phyloP scores from a whole-genome alignment of 23 red algal species.

The Gracilaria vermiculophylla region DNA sequence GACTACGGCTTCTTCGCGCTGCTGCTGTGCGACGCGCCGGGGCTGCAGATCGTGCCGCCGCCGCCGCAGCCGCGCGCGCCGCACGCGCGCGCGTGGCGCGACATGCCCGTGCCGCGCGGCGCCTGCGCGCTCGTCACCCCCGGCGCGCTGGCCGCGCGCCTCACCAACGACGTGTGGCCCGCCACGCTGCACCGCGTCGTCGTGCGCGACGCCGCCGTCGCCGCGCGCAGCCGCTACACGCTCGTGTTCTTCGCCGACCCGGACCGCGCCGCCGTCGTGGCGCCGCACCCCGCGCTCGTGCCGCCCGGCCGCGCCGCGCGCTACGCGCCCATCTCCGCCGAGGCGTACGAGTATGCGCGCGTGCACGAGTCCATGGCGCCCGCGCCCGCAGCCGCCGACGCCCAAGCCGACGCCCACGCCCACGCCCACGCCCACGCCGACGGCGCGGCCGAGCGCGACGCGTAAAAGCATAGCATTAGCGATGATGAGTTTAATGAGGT shows the following conservation, averaged over 20 bases:
- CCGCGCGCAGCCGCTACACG: constrained; percentile 2
- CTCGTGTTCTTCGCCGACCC: constrained; percentile 36
- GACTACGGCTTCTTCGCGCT: constrained; percentile 51
- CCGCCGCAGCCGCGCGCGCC: neutral
- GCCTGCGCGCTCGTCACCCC: neutral
- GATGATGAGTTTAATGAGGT: no score
- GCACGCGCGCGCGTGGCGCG: no score
- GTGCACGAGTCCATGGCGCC: neutral
- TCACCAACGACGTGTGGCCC: constrained; percentile 36
- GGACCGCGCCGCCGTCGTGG: neutral
- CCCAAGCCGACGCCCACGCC: neutral
- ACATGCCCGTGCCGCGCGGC: no score
- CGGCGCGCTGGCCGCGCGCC: constrained; percentile 39
- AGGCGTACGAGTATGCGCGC: constrained; percentile 7
- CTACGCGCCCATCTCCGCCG: constrained; percentile 29
- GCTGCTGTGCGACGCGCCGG: constrained; percentile 12
- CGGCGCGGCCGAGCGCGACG: no score
- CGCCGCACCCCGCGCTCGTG: neutral
- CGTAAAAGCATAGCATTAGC: no score
- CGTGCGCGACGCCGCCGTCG: constrained; percentile 3
- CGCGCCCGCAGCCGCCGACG: neutral
- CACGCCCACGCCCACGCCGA: neutral
- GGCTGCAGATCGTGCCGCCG: neutral
- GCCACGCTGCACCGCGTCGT: constrained; percentile 57
- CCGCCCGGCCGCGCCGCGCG: neutral